Percentiles rank a stretch among this genome's conserved stretches.
phyloP scores from a whole-genome alignment of 73 alveolate species.

The Tetrahymena malaccensis region DNA sequence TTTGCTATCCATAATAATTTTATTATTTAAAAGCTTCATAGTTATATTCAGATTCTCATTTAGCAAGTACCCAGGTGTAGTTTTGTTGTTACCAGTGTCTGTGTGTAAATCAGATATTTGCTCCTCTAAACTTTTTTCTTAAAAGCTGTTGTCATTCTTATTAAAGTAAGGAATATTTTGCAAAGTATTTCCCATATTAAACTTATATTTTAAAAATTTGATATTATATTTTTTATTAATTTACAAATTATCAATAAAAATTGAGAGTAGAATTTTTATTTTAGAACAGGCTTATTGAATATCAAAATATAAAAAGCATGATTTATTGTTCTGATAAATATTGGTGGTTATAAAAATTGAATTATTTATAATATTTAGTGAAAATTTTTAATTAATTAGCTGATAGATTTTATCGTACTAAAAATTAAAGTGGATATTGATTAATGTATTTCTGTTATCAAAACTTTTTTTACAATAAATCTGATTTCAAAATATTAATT shows the following conservation, averaged over 20 bases:
- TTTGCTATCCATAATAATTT: not conserved
- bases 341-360: not conserved
- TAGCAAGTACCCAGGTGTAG: not conserved
- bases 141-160: not conserved
- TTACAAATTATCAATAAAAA: no score
- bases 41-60: not conserved
- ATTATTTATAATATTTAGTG: no score
- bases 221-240: no score
- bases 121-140: not conserved
- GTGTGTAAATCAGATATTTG: not conserved
- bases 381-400: no score
- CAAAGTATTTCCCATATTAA: not conserved
- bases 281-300: no score
- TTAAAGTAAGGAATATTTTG: not conserved
- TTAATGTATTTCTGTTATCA: not conserved
- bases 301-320: no score
- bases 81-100: not conserved
- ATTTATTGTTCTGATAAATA: no score
- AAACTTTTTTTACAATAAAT: no score
- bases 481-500: not conserved
- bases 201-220: no score
- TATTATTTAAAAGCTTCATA: not conserved
- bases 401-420: not conserved
- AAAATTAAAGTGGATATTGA: not conserved
- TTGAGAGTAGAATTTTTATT: not conserved